phyloP scores from a whole-genome alignment of 306 rosid genomes.

The Lathyrus aphaca region DNA sequence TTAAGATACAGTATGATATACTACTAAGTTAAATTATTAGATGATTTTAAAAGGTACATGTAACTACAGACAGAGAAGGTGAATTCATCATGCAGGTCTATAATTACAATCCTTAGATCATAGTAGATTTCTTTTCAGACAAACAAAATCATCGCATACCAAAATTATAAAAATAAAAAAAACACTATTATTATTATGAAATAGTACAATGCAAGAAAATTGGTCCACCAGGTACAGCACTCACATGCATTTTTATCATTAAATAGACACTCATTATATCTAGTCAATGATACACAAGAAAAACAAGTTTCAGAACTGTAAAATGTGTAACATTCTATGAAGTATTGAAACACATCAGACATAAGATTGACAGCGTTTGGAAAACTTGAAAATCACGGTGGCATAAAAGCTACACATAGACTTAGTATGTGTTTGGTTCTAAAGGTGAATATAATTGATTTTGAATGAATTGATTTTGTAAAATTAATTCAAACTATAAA shows the following conservation, averaged over 20 bases:
- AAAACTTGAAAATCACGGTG: no score
- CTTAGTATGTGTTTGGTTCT: no score
- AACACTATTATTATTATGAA: neutral
- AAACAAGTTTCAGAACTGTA: neutral
- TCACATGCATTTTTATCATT: constrained; percentile 25
- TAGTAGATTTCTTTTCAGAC: neutral
- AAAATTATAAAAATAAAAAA: constrained; percentile 1
- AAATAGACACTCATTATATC: neutral
- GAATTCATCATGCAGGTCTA: neutral
- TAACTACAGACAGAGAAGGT: neutral
- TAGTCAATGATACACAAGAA: neutral
- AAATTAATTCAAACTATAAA: no score
- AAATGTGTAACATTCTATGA: neutral
- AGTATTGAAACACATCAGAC: neutral
- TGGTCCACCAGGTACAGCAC: neutral
- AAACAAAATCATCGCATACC: constrained; percentile 5
- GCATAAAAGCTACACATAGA: no score
- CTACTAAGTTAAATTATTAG: neutral
- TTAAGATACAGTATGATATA: neutral
- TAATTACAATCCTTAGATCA: constrained; percentile 5
- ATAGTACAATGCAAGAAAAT: neutral
- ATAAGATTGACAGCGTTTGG: neutral
- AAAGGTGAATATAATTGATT: no score
- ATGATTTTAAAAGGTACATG: neutral
- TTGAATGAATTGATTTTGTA: no score